Percentiles rank a stretch among this genome's conserved stretches.
These are phyloP conservation scores for Decorospora gaudefroyi DNA, from an alignment of 2,329 filamentous ascomycete species.

Conservation along the genomic window DNA sequence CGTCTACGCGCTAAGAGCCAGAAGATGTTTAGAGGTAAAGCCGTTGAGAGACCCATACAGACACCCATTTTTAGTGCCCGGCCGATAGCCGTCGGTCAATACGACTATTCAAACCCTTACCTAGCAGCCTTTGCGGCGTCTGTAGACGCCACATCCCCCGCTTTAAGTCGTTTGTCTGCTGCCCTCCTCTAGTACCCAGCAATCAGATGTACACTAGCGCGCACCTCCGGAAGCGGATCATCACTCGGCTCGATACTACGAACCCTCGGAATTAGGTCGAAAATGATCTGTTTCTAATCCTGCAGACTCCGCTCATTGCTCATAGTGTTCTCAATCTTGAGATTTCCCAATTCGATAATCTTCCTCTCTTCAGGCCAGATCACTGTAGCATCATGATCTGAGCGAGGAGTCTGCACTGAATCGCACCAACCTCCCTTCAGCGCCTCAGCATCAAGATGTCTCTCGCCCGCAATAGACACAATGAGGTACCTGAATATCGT, in stretches of 20 bases:
- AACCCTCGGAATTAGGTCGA: conserved; percentile 62
- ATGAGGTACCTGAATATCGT: conserved; percentile 58
- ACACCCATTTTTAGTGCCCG: too few species aligned
- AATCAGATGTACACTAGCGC: conserved; percentile 61
- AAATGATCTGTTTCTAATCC: conserved; percentile 60
- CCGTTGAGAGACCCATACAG: too few species aligned
- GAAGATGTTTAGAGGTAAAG: too few species aligned
- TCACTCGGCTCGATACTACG: conserved; percentile 58
- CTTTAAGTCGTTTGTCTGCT: conserved; percentile 30
- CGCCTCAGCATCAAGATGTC: conserved; percentile 48
- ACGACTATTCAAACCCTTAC: neutral
- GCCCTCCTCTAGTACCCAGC: conserved; percentile 59
- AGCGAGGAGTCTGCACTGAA: conserved; percentile 55
- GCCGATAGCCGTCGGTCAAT: too few species aligned
- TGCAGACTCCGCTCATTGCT: conserved; percentile 49
- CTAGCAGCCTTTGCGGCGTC: conserved; percentile 12
- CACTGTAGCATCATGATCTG: conserved; percentile 59
- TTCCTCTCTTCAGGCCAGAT: conserved; percentile 59
- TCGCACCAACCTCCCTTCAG: conserved; percentile 41
- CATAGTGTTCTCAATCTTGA: conserved; percentile 52
- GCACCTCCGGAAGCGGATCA: conserved; percentile 61
- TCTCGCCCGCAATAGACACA: conserved; percentile 52
- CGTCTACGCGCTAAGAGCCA: too few species aligned
- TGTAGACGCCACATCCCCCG: neutral
- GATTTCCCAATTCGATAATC: conserved; percentile 57